Evolutionary conservation across 805 yeast genomes (phyloP), one percentile per base, ranked within the genome.

Genomic region (Cephaloascus albidus): DNA sequence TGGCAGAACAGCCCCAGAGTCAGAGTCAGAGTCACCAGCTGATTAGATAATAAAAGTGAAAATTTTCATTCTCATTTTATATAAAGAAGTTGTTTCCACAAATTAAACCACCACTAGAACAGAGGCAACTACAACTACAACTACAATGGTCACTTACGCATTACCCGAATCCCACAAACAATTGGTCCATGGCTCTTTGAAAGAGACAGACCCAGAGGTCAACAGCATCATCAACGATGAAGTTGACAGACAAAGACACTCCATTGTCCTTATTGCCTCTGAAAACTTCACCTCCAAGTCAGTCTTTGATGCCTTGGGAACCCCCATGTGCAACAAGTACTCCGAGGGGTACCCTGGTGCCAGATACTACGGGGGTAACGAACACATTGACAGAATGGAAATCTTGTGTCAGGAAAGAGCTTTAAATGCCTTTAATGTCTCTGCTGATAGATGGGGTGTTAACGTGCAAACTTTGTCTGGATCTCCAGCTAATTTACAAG

Each of bases 331-430:
- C 63, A 93, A 93, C 79, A 93, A 93, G 73, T 93, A 93, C 71
- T 88, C 97, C 32, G 98, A 93, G 70, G 98, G 98, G 46, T 90
- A 93, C 70, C 98, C 98, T 44, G 97, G 97, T 50, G 97, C 95
- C 47, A 81, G 98, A 65, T 93, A 93, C 74, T 93, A 93, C 62
- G 98, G 98, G 64, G 97, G 97, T 61, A 93, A 93, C 65, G 95
- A 93, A 74, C 82, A 83, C 67, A 93, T 93, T 49, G 98, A 93
- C 70, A 80, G 85, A 63, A 87, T 89, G 60, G 98, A 93, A 70
- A 62, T 76, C 26, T 69, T 93, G 55, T 93, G 98, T 68, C 97
- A 89, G 71, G 68, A 84, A 56, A 83, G 98, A 68, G 98, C 98
- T 36, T 72, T 93, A 47, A 79, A 83, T 51, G 96, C 97, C 6